These are phyloP conservation scores for Colletotrichum caudatum DNA, from an alignment of 2,329 filamentous ascomycete species.

Conservation along the genomic window DNA sequence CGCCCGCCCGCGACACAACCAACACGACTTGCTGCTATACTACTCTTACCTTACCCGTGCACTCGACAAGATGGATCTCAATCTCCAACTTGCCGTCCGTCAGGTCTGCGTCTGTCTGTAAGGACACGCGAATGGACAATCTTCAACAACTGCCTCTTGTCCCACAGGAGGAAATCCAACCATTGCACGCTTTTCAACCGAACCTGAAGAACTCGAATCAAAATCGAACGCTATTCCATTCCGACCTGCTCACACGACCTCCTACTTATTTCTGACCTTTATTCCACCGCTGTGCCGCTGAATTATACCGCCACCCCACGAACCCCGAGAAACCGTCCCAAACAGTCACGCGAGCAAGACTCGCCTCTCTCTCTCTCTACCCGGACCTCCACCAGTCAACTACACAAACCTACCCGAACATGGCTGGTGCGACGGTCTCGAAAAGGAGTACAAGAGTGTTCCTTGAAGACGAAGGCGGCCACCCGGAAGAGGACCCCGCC, in stretches of 20 bases:
- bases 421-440: slow-evolving; percentile 39
- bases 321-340: slow-evolving; percentile 3
- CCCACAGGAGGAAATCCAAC: slow-evolving; percentile 18
- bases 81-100: slow-evolving; percentile 42
- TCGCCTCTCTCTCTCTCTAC: not conserved
- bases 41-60: slow-evolving; percentile 1
- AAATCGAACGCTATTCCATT: slow-evolving; percentile 14
- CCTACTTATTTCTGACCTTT: slow-evolving; percentile 28
- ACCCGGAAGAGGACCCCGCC: slow-evolving; percentile 34
- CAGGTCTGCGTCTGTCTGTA: slow-evolving; percentile 41
- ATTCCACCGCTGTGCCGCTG: not conserved
- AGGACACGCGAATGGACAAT: slow-evolving; percentile 29
- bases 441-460: slow-evolving; percentile 42
- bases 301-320: slow-evolving; percentile 3
- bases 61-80: slow-evolving; percentile 43
- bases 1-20: slow-evolving; percentile 13
- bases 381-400: not conserved
- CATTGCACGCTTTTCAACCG: slow-evolving; percentile 17
- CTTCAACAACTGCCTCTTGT: slow-evolving; percentile 37
- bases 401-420: not conserved
- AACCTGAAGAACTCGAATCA: slow-evolving; percentile 13
- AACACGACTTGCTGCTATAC: slow-evolving; percentile 1
- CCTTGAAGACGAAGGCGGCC: slow-evolving; percentile 36
- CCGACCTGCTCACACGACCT: slow-evolving; percentile 39
- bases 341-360: slow-evolving; percentile 33